Base-by-base conservation (phyloP, 371 early-diverging fungal genomes). In the Apophysomyces trapeziformis region DNA sequence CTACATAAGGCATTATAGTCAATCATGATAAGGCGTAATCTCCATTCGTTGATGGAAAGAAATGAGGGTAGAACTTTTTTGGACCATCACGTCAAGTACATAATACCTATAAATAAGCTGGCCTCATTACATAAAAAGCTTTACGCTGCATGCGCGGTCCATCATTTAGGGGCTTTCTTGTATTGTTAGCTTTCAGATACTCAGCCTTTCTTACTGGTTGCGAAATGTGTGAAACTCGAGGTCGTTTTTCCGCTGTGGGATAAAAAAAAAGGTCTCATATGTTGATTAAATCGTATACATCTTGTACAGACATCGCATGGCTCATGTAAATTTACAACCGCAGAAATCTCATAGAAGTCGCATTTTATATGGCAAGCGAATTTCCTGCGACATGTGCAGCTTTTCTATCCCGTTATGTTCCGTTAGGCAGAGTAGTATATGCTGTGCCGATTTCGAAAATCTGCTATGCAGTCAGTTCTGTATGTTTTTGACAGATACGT, bases 401-500 rank as follows among this genome's bases (percentile, higher is more conserved):
- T n/a, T n/a, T n/a, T n/a, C n/a, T n/a, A n/a, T n/a, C n/a, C n/a
- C n/a, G n/a, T n/a, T n/a, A n/a, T n/a, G n/a, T n/a, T n/a, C n/a
- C n/a, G n/a, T 50, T 50, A 50, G 21, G 21, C 50, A 50, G 50
- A 1, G 50, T 18, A 26, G 50, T 50, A 2, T 50, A 50, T 50
- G 50, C 21, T 18, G 50, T 7, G 50, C 26, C 50, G 50, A 50
- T 50, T 50, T 50, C 50, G 50, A 50, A 50, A 50, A 50, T 50
- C n/a, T 50, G 50, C n/a, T 50, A 26, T 18, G 21, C 50, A 35
- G 21, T 50, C 50, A 50, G 50, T 50, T 50, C n/a, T 1, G 50
- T 50, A 50, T 50, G 21, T 50, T 50, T 26, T 50, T 26, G 50
- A 50, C 50, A 50, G 50, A 50, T 50, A 26, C 50, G 50, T 50